Conservation (phyloP, 805 yeast species). For the Ogataea degrootiae region DNA sequence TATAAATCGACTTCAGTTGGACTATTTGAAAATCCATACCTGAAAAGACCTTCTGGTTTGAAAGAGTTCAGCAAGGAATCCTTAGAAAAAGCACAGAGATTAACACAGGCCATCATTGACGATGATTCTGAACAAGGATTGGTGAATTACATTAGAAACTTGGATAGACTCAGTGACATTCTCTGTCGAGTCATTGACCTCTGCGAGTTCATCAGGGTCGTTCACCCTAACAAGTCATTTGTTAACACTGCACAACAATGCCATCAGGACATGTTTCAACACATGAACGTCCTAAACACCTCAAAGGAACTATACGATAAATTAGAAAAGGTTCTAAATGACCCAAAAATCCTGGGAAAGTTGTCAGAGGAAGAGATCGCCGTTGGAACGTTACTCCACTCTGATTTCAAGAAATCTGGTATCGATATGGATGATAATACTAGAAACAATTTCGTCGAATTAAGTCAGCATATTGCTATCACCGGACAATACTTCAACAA, state of each 20-base stretch:
- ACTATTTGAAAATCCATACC: slow-evolving; percentile 66
- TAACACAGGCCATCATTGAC: slow-evolving; percentile 53
- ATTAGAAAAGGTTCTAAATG: slow-evolving; percentile 50
- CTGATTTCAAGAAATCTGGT: slow-evolving; percentile 89
- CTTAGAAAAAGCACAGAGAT: slow-evolving; percentile 54
- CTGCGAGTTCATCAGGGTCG: slow-evolving; percentile 85
- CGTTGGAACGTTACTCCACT: slow-evolving; percentile 74
- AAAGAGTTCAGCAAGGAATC: slow-evolving; percentile 62
- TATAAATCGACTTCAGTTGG: slow-evolving; percentile 41
- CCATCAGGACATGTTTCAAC: slow-evolving; percentile 85
- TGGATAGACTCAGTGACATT: slow-evolving; percentile 84
- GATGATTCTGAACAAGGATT: slow-evolving; percentile 42
- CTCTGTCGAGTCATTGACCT: slow-evolving; percentile 90
- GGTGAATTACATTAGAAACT: slow-evolving; percentile 48
- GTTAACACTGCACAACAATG: slow-evolving; percentile 79
- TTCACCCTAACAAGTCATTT: slow-evolving; percentile 73
- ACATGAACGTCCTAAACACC: slow-evolving; percentile 89
- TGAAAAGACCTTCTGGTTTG: slow-evolving; percentile 68
- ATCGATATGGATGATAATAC: slow-evolving; percentile 67
- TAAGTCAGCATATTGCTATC: slow-evolving; percentile 76
- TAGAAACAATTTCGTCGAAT: slow-evolving; percentile 63
- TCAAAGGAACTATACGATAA: slow-evolving; percentile 64
- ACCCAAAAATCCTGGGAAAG: slow-evolving; percentile 29
- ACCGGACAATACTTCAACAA: slow-evolving; percentile 74
- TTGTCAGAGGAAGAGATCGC: slow-evolving; percentile 71